phyloP scores from a whole-genome alignment of 108 stramenopile species.

The Skeletonema grethae region DNA sequence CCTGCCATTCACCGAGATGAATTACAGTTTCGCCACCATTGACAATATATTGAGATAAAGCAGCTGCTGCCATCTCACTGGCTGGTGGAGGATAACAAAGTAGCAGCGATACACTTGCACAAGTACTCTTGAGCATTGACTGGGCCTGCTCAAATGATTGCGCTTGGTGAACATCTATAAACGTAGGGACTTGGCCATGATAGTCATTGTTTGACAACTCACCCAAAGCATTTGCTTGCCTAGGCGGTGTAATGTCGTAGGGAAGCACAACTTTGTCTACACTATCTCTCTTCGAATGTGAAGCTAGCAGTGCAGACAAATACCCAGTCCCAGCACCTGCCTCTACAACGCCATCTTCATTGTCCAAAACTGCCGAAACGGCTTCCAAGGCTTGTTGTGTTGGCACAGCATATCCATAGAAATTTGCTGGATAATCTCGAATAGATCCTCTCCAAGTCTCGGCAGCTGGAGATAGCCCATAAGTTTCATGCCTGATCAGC shows the following conservation, averaged over 20 bases:
- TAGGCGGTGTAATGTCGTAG: conserved; percentile 38
- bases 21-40: conserved; percentile 30
- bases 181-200: conserved; percentile 37
- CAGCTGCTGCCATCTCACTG: conserved; percentile 30
- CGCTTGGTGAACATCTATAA: conserved; percentile 19
- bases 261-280: not conserved
- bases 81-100: conserved; percentile 49
- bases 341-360: conserved; percentile 12
- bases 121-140: conserved; percentile 2
- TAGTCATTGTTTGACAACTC: conserved; percentile 24
- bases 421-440: conserved; percentile 48
- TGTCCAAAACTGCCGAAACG: conserved; percentile 10
- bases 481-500: conserved; percentile 21
- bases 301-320: conserved; percentile 31
- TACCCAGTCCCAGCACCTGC: conserved; percentile 52
- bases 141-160: conserved; percentile 19
- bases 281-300: not conserved
- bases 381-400: conserved; percentile 15
- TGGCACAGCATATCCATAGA: conserved; percentile 45
- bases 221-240: conserved; percentile 6
- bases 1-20: conserved; percentile 49
- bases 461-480: conserved; percentile 26
- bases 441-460: conserved; percentile 38
- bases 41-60: conserved; percentile 19
- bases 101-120: conserved; percentile 15